These are phyloP conservation scores for Talaromyces sp. DNA, from an alignment of 2,329 filamentous ascomycete species.

Conservation along the genomic window DNA sequence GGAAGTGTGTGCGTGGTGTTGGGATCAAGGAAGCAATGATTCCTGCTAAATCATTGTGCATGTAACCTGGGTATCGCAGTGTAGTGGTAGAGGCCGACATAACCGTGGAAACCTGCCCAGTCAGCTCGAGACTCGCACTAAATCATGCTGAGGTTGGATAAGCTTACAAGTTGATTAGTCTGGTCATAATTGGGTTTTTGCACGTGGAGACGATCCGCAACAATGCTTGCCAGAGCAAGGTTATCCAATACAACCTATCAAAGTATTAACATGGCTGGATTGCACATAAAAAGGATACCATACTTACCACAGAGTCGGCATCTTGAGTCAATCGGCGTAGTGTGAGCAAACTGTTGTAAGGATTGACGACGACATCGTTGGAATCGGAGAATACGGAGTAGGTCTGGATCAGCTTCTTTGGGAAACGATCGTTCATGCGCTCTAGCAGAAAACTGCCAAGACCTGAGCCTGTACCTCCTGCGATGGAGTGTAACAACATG, in stretches of 20 bases:
- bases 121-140: neutral
- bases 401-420: slow-evolving; percentile 98
- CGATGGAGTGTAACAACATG: slow-evolving; percentile 98
- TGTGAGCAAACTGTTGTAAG: slow-evolving; percentile 93
- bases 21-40: slow-evolving; percentile 95
- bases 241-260: slow-evolving; percentile 83
- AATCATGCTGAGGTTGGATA: neutral
- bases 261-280: slow-evolving; percentile 31
- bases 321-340: slow-evolving; percentile 93
- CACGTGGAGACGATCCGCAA: slow-evolving; percentile 89
- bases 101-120: slow-evolving; percentile 77
- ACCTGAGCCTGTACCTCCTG: slow-evolving; percentile 94
- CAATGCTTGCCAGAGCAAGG: slow-evolving; percentile 88
- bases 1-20: slow-evolving; percentile 94
- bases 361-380: slow-evolving; percentile 92
- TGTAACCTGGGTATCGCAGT: slow-evolving; percentile 94
- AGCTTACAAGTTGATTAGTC: slow-evolving; percentile 83
- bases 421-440: slow-evolving; percentile 93
- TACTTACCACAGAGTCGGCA: slow-evolving; percentile 81
- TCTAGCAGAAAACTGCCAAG: slow-evolving; percentile 93
- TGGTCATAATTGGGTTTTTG: slow-evolving; percentile 96
- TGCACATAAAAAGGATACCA: too few relatives aligned
- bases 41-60: slow-evolving; percentile 98
- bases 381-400: slow-evolving; percentile 98
- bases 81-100: slow-evolving; percentile 99